Evolutionary conservation across 2,329 filamentous ascomycete species (phyloP).

Genomic region (Hymenoscyphus repandus): DNA sequence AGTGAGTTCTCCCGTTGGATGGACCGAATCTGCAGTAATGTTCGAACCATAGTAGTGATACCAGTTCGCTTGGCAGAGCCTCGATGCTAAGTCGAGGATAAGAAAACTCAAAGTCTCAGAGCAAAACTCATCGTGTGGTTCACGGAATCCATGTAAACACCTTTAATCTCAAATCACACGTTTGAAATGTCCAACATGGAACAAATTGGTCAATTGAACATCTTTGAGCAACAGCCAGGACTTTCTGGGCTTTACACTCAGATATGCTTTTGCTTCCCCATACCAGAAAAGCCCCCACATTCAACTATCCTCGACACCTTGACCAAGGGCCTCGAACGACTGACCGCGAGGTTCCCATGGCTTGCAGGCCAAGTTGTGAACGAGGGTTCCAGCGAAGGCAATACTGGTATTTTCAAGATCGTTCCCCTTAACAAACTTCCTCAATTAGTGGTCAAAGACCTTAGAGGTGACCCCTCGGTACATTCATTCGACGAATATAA

Average conservation of each 20-base stretch:
- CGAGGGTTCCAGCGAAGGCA: background rate
- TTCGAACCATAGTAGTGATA: too few species aligned
- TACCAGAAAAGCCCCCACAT: background rate
- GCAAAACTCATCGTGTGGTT: too few species aligned
- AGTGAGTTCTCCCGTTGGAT: too few species aligned
- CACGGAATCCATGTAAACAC: too few species aligned
- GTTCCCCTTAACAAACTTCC: background rate
- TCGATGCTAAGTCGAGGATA: too few species aligned
- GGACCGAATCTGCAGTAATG: too few species aligned
- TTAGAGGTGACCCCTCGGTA: constrained; percentile 32
- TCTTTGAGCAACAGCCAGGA: background rate
- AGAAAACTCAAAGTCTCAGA: too few species aligned
- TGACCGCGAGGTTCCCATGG: constrained; percentile 1
- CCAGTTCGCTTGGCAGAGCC: too few species aligned
- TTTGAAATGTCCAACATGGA: too few species aligned
- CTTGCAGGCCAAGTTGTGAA: constrained; percentile 1
- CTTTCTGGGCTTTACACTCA: background rate
- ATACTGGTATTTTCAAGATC: background rate
- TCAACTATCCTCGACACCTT: background rate
- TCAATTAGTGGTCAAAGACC: constrained; percentile 36
- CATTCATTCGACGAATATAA: constrained; percentile 37
- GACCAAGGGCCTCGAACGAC: background rate
- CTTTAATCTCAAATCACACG: too few species aligned
- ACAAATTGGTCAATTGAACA: background rate
- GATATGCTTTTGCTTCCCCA: constrained; percentile 1